Evolutionary conservation across 2,329 filamentous ascomycete genomes (phyloP).

Genomic region (Dothiorella sarmentorum): DNA sequence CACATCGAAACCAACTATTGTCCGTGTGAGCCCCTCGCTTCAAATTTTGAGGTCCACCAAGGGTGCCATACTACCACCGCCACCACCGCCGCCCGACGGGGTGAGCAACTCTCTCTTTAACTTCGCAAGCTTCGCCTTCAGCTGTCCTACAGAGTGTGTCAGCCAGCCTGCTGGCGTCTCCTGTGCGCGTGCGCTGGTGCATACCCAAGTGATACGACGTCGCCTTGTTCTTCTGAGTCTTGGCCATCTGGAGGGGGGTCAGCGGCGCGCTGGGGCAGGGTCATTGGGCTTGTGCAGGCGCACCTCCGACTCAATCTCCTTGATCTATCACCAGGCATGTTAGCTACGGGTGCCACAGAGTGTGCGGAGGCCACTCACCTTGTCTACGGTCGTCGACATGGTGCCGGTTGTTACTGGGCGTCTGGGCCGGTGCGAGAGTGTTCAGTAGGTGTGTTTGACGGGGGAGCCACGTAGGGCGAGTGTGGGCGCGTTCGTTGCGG

Average conservation of each 20-base stretch:
- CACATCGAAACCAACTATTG: slow-evolving; percentile 82
- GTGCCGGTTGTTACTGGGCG: slow-evolving; percentile 38
- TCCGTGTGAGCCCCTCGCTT: slow-evolving; percentile 21
- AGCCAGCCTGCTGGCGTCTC: slow-evolving; percentile 22
- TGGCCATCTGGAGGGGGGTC: slow-evolving; percentile 68
- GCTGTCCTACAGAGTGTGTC: slow-evolving; percentile 56
- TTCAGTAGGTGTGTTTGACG: neutral
- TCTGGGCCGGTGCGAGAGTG: neutral
- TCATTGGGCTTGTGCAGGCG: slow-evolving; percentile 32
- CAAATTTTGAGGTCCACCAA: neutral
- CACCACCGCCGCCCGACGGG: slow-evolving; percentile 73
- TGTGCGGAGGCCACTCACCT: slow-evolving; percentile 56
- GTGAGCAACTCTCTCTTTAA: slow-evolving; percentile 93
- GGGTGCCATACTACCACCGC: slow-evolving; percentile 61
- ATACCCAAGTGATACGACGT: slow-evolving; percentile 84
- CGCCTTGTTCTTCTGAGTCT: slow-evolving; percentile 95
- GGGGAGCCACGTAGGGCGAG: slow-evolving; percentile 18
- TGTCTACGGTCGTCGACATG: slow-evolving; percentile 97
- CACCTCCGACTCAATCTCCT: slow-evolving; percentile 92
- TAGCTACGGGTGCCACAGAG: slow-evolving; percentile 33
- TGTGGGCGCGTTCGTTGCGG: neutral
- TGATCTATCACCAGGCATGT: slow-evolving; percentile 63
- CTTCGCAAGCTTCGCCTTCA: slow-evolving; percentile 98
- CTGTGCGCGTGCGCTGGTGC: neutral
- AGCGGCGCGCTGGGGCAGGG: slow-evolving; percentile 17